These are phyloP conservation scores for Lactarius trivialis DNA, from an alignment of 768 basidiomycete genomes.

Conservation along the genomic window DNA sequence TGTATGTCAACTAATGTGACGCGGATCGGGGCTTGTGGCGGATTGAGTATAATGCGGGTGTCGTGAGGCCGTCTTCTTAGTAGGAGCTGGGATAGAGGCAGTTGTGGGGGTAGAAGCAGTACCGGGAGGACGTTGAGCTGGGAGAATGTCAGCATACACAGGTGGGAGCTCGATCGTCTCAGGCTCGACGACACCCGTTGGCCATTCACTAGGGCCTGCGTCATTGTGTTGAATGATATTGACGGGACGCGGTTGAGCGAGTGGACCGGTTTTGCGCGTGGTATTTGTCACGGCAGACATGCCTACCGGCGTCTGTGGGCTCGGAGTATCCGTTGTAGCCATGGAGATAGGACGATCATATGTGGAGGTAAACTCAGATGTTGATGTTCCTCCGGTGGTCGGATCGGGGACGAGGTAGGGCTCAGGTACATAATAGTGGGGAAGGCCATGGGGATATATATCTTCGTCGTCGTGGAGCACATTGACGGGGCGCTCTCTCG, in stretches of 20 bases:
- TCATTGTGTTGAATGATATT: constrained; percentile 85
- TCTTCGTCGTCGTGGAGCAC: constrained; percentile 55
- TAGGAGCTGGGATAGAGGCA: background rate
- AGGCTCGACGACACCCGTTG: constrained; percentile 33
- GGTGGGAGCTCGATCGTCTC: constrained; percentile 83
- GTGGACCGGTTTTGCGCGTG: constrained; percentile 39
- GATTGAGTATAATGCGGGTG: background rate
- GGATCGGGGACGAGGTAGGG: constrained; percentile 69
- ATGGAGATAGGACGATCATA: constrained; percentile 21
- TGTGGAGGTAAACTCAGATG: constrained; percentile 32
- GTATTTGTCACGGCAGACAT: constrained; percentile 30
- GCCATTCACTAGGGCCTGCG: constrained; percentile 52
- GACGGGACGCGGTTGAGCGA: constrained; percentile 55
- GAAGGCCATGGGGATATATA: constrained; percentile 47
- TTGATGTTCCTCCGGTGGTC: constrained; percentile 36
- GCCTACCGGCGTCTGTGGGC: constrained; percentile 23
- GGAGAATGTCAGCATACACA: constrained; percentile 61
- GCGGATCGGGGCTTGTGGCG: too few relatives aligned
- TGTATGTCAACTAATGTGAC: background rate
- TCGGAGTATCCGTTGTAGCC: constrained; percentile 12
- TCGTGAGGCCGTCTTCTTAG: background rate
- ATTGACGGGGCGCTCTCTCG: constrained; percentile 58
- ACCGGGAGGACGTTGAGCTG: background rate
- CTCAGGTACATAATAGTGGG: constrained; percentile 68
- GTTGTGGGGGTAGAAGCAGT: background rate